These are phyloP conservation scores for Hyaloscypha variabilis DNA, from an alignment of 495 filamentous ascomycete species.

Conservation along the genomic window DNA sequence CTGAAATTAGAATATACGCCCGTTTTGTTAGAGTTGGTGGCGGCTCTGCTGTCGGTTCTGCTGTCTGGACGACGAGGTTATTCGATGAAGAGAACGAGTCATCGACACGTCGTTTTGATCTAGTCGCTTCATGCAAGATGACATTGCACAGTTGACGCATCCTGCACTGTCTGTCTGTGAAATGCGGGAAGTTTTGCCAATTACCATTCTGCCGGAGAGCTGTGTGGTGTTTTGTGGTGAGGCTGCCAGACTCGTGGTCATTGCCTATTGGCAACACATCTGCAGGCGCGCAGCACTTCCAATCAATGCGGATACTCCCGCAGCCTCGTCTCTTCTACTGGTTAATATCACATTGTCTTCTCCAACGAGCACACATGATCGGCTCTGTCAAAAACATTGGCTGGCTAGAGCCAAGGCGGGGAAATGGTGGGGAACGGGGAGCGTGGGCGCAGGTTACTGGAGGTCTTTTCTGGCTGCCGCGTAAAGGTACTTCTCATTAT, in stretches of 20 bases:
- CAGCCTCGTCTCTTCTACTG: not conserved
- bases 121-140: not conserved
- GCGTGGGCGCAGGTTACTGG: too few species aligned
- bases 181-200: not conserved
- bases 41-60: not conserved
- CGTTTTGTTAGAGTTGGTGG: not conserved
- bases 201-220: not conserved
- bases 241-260: not conserved
- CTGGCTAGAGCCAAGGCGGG: not conserved
- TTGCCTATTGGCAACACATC: not conserved
- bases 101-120: constrained; percentile 2
- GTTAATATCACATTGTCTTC: not conserved
- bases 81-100: not conserved
- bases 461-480: too few species aligned
- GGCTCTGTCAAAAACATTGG: not conserved
- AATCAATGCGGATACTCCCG: not conserved
- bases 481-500: too few species aligned
- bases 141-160: not conserved
- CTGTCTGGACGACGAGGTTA: not conserved
- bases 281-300: not conserved
- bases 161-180: not conserved
- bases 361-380: not conserved
- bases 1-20: not conserved
- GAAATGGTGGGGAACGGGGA: not conserved
- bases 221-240: not conserved